A percentile compares a stretch with the other conserved stretches of the same genome.
phyloP scores from a whole-genome alignment of 1,139 yeast species.

The Scheffersomyces lignicola region DNA sequence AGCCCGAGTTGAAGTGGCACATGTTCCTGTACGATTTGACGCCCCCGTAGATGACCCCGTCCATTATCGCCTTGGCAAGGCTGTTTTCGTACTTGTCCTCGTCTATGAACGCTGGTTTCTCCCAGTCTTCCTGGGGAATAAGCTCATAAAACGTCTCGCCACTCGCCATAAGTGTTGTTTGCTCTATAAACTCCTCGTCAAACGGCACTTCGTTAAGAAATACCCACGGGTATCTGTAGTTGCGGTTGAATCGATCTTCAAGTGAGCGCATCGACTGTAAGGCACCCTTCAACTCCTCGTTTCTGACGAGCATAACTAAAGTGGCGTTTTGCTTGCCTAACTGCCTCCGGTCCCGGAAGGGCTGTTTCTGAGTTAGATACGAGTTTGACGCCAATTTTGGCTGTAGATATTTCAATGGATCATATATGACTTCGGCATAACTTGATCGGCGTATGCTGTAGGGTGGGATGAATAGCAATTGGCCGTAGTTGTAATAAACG shows the following conservation, averaged over 20 bases:
- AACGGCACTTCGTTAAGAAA: slow-evolving; percentile 47
- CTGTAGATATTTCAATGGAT: slow-evolving; percentile 11
- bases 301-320: slow-evolving; percentile 46
- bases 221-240: slow-evolving; percentile 50
- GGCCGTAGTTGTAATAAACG: no score
- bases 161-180: slow-evolving; percentile 82
- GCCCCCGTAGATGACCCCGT: slow-evolving; percentile 42
- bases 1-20: slow-evolving; percentile 52
- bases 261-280: slow-evolving; percentile 43
- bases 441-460: no score
- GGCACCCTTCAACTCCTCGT: slow-evolving; percentile 42
- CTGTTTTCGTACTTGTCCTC: slow-evolving; percentile 25
- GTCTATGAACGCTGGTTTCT: slow-evolving; percentile 41
- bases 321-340: slow-evolving; percentile 54
- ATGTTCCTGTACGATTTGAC: slow-evolving; percentile 43
- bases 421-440: no score
- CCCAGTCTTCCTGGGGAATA: slow-evolving; percentile 45
- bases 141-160: slow-evolving; percentile 59
- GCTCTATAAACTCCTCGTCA: slow-evolving; percentile 38
- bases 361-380: slow-evolving; percentile 31
- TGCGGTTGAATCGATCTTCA: slow-evolving; percentile 47
- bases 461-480: no score
- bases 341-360: slow-evolving; percentile 31
- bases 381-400: slow-evolving; percentile 47
- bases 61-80: slow-evolving; percentile 20